Base-by-base conservation (phyloP, 768 basidiomycete genomes). In the Phylloporus sp. region DNA sequence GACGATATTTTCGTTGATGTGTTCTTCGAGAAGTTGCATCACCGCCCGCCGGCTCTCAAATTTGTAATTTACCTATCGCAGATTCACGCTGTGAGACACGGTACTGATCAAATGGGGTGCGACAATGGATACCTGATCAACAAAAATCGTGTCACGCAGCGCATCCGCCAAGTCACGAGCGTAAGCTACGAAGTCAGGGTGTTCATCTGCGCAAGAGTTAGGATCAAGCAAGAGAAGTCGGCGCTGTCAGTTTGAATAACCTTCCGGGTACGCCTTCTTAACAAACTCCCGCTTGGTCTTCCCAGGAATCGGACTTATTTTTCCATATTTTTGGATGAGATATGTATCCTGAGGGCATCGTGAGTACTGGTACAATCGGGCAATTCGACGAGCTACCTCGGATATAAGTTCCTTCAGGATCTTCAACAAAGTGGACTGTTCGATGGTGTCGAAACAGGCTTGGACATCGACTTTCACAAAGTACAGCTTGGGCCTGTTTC, bases 391-490 rank as follows among this genome's bases (percentile, higher is more conserved):
- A 37, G 22, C 23, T 48, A 86, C 90, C 70, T 90, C 81, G 1
- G 83, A 81, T 38, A 99, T 71, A 4, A 97, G 59, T 3, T 79
- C 69, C 9, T 77, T 74, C 22, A 98, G 65, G 29, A 99, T 89
- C 31, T 79, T 73, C 26, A 98, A 66, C 35, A 99, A 68, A 57
- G 85, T 93, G 8, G 78, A 74, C 64, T 98, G 96, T 27, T 91
- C 83, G 48, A 98, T 98, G 0, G 88, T 91, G 67, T 99, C 96
- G 71, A 97, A 99, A 56, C 93, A 96, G 7, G 95, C 85, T 50
- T 86, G 86, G 15, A 98, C 92, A 61, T 99, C 96, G 21, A 96
- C 80, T 65, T 99, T 99, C 41, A 93, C 94, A 57, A 99, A 95
- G 66, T 93, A 98, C 6, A 98, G 66, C 52, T 82, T 82, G 0